phyloP scores from a whole-genome alignment of 768 basidiomycete genomes.

The Mycena albidolilacea region DNA sequence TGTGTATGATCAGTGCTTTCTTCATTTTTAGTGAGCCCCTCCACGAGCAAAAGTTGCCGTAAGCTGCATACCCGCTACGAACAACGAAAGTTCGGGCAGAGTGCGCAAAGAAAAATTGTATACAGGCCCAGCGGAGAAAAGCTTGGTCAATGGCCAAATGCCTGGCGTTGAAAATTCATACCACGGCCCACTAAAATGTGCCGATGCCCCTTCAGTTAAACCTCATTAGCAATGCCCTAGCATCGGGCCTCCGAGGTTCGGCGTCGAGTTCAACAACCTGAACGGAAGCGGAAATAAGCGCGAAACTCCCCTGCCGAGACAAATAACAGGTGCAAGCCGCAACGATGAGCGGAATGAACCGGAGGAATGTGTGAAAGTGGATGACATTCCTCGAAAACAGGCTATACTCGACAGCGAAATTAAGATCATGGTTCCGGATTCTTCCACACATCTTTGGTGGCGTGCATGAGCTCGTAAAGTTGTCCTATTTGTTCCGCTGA shows the following conservation, averaged over 20 bases:
- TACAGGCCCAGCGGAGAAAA: constrained; percentile 48
- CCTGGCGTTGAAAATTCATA: constrained; percentile 40
- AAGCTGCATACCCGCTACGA: constrained; percentile 69
- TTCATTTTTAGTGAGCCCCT: constrained; percentile 58
- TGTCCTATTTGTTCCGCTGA: constrained; percentile 66
- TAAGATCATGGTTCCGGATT: constrained; percentile 37
- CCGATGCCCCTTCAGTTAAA: neutral
- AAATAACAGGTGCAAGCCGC: too few relatives aligned
- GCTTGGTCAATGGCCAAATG: neutral
- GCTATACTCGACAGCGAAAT: neutral
- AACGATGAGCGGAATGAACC: neutral
- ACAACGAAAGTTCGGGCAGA: neutral
- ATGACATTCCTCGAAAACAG: neutral
- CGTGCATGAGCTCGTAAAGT: constrained; percentile 88
- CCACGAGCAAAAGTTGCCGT: constrained; percentile 73
- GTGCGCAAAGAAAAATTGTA: neutral
- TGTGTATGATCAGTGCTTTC: constrained; percentile 57
- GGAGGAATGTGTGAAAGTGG: neutral
- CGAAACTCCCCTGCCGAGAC: neutral
- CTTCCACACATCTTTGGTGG: constrained; percentile 91
- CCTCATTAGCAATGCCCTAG: neutral
- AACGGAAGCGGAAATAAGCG: neutral
- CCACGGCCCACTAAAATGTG: constrained; percentile 52
- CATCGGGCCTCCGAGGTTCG: neutral
- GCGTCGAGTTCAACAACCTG: too few relatives aligned